phyloP scores from a whole-genome alignment of 768 basidiomycete genomes.

The Polyporus arcularius region DNA sequence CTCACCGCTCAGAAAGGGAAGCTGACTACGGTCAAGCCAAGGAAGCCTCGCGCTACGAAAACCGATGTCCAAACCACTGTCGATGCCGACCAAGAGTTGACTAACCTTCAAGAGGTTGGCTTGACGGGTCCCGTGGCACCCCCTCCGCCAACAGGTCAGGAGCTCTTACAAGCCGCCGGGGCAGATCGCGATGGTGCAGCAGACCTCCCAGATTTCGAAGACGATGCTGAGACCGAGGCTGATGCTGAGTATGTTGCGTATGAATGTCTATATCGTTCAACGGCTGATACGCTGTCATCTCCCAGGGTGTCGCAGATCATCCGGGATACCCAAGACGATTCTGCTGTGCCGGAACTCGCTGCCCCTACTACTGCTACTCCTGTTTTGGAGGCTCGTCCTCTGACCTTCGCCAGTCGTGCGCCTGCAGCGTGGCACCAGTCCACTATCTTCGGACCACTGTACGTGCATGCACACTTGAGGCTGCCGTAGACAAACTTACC shows the following conservation, averaged over 20 bases:
- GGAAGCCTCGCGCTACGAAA: background rate
- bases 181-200: slow-evolving; percentile 38
- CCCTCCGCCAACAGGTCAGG: slow-evolving; percentile 14
- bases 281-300: too few species aligned
- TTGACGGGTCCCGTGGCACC: background rate
- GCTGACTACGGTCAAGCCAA: slow-evolving; percentile 53
- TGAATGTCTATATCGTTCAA: background rate
- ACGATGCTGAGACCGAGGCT: slow-evolving; percentile 32
- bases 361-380: slow-evolving; percentile 6
- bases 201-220: slow-evolving; percentile 59
- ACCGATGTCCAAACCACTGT: background rate
- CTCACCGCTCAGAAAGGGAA: slow-evolving; percentile 54
- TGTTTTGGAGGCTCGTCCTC: slow-evolving; percentile 9
- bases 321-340: background rate
- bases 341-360: slow-evolving; percentile 9
- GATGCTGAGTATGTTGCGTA: slow-evolving; percentile 8
- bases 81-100: background rate
- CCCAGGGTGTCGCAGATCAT: background rate
- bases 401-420: slow-evolving; percentile 9
- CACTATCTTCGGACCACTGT: slow-evolving; percentile 74
- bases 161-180: slow-evolving; percentile 51
- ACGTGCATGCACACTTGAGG: slow-evolving; percentile 25
- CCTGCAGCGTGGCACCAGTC: slow-evolving; percentile 43
- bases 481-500: background rate
- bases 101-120: background rate